A percentile compares a stretch with the other conserved stretches of the same genome.
phyloP scores from a whole-genome alignment of 2,329 filamentous ascomycete species.

The Trichoderma koningiopsis region DNA sequence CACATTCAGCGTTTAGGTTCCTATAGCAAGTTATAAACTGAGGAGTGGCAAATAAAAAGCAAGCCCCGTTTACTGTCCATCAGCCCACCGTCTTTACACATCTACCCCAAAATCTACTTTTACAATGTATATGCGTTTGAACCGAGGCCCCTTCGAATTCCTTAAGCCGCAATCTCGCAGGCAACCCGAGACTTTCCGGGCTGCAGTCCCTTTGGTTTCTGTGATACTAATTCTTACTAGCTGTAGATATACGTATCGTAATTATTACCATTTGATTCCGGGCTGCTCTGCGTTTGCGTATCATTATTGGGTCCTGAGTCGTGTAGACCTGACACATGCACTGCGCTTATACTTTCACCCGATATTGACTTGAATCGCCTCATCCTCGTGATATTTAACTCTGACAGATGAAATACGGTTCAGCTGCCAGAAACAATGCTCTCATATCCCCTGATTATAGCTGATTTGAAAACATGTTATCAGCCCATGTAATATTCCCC shows the following conservation, averaged over 20 bases:
- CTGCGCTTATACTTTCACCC: conserved; percentile 22
- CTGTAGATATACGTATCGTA: not conserved
- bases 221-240: too few species aligned
- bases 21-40: not conserved
- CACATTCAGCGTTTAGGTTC: not conserved
- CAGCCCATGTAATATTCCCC: not conserved
- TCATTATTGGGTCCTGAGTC: not conserved
- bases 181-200: conserved; percentile 25
- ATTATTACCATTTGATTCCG: not conserved
- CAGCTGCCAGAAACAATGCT: conserved; percentile 27
- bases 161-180: not conserved
- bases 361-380: conserved; percentile 9
- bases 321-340: not conserved
- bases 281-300: not conserved
- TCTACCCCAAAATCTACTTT: not conserved
- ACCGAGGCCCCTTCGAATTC: not conserved
- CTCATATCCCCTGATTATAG: conserved; percentile 21
- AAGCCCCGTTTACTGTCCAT: not conserved
- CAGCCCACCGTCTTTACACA: not conserved
- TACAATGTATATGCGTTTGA: not conserved
- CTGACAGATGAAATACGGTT: conserved; percentile 25
- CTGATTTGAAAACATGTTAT: not conserved
- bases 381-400: conserved; percentile 18
- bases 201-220: not conserved
- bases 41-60: not conserved